Conservation (phyloP, 176 grass and related monocot species). For the Musa itinerans region DNA sequence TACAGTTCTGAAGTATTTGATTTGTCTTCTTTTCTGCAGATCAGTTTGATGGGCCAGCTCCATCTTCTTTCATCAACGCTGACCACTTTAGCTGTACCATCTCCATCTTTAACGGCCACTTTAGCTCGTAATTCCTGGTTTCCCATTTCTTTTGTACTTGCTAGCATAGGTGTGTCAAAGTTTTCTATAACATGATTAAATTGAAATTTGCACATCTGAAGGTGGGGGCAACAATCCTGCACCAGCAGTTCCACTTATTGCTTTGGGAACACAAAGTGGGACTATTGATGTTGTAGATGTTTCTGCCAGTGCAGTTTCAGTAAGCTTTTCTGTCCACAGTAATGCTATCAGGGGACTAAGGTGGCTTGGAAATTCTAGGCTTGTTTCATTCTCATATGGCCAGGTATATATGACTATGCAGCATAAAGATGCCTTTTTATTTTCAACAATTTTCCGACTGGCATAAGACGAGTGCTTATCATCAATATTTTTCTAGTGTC, state of each 20-base stretch:
- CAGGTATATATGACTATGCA: slow-evolving; percentile 46
- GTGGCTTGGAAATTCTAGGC: slow-evolving; percentile 96
- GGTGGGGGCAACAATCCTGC: slow-evolving; percentile 98
- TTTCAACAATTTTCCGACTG: not conserved
- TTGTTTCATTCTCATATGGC: slow-evolving; percentile 94
- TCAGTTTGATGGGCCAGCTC: slow-evolving; percentile 90
- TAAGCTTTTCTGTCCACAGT: slow-evolving; percentile 83
- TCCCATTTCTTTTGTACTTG: slow-evolving; percentile 17
- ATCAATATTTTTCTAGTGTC: not conserved
- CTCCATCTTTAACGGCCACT: slow-evolving; percentile 94
- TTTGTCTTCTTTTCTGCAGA: slow-evolving; percentile 45
- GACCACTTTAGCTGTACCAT: slow-evolving; percentile 89
- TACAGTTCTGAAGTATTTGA: slow-evolving; percentile 16
- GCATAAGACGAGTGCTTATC: not conserved
- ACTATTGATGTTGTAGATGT: slow-evolving; percentile 85
- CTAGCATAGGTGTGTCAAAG: not conserved
- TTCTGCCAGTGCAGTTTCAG: slow-evolving; percentile 69
- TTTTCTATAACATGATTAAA: not conserved
- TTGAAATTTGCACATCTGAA: slow-evolving; percentile 37
- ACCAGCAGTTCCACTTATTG: slow-evolving; percentile 94
- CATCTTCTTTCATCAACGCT: slow-evolving; percentile 99
- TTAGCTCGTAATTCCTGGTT: slow-evolving; percentile 62
- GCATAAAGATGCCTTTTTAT: not conserved
- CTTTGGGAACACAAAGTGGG: slow-evolving; percentile 86
- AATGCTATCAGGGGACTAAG: slow-evolving; percentile 67